Evolutionary conservation across 495 filamentous ascomycete genomes (phyloP).

Genomic region (Lasiosphaeria miniovina): DNA sequence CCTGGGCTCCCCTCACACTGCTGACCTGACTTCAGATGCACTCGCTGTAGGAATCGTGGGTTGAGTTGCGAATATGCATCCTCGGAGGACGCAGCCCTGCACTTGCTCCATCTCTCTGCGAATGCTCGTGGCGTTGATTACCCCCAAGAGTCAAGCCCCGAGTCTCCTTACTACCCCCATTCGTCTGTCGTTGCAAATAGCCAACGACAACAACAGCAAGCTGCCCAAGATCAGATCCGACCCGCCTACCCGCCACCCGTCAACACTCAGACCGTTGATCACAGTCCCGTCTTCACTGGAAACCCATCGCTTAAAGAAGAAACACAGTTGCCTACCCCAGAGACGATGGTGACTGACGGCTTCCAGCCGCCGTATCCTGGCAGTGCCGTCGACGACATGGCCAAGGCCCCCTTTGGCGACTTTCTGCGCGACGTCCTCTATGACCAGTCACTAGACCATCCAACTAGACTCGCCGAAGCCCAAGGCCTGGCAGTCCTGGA

Average conservation of each 20-base stretch:
- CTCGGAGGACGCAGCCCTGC: conserved; percentile 35
- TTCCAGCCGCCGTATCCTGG: conserved; percentile 19
- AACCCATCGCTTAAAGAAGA: conserved; percentile 22
- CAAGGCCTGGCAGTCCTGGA: conserved; percentile 39
- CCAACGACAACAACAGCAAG: conserved; percentile 5
- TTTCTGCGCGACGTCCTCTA: conserved; percentile 39
- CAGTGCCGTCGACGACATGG: conserved; percentile 19
- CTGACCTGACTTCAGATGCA: conserved; percentile 31
- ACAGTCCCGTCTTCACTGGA: conserved; percentile 5
- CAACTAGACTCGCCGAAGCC: conserved; percentile 26
- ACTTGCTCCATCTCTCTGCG: conserved; percentile 35
- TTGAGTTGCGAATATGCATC: conserved; percentile 45
- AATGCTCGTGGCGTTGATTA: conserved; percentile 18
- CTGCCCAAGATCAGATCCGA: background rate
- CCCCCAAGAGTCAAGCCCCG: conserved; percentile 9
- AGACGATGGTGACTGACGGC: conserved; percentile 18
- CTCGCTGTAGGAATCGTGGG: conserved; percentile 46
- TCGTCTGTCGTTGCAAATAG: background rate
- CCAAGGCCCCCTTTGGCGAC: conserved; percentile 30
- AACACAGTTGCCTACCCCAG: conserved; percentile 28
- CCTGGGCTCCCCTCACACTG: conserved; percentile 8
- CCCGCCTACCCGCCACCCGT: background rate
- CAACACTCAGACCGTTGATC: background rate
- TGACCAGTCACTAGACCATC: conserved; percentile 24
- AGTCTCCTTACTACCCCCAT: conserved; percentile 13